These are phyloP conservation scores for Eucalyptus sp. DNA, from an alignment of 345 rosid species.

Conservation along the genomic window DNA sequence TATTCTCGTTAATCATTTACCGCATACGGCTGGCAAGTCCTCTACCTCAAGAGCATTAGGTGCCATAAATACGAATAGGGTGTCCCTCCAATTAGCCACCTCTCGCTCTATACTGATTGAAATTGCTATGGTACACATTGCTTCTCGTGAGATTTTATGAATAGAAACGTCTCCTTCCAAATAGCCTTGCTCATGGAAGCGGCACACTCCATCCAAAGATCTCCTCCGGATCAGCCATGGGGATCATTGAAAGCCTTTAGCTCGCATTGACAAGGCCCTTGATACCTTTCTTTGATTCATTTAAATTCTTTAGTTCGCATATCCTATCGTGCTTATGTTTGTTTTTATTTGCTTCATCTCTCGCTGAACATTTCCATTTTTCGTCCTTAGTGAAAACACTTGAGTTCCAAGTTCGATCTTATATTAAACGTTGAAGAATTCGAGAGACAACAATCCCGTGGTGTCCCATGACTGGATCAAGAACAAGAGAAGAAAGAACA, in stretches of 20 bases:
- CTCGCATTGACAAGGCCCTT: too few species aligned
- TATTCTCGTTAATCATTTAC: background rate
- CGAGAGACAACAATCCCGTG: too few species aligned
- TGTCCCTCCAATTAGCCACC: constrained; percentile 31
- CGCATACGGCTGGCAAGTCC: constrained; percentile 23
- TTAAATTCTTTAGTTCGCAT: too few species aligned
- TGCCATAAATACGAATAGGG: constrained; percentile 5
- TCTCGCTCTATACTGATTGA: constrained; percentile 6
- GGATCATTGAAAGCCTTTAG: background rate
- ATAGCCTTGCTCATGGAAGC: constrained; percentile 22
- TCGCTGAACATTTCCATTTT: too few species aligned
- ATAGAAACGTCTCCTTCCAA: constrained; percentile 12
- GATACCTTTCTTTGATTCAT: too few species aligned
- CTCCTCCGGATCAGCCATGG: background rate
- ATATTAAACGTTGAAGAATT: too few species aligned
- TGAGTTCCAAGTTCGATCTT: too few species aligned
- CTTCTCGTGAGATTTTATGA: constrained; percentile 6
- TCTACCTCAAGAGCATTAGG: constrained; percentile 17
- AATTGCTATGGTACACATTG: constrained; percentile 12
- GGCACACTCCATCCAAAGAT: constrained; percentile 11
- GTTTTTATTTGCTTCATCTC: too few species aligned
- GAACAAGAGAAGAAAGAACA: too few species aligned
- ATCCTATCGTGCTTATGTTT: too few species aligned
- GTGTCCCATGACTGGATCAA: too few species aligned
- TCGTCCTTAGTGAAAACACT: too few species aligned